These are phyloP conservation scores for Rhizopogon vinicolor DNA, from an alignment of 768 basidiomycete species.

Conservation along the genomic window DNA sequence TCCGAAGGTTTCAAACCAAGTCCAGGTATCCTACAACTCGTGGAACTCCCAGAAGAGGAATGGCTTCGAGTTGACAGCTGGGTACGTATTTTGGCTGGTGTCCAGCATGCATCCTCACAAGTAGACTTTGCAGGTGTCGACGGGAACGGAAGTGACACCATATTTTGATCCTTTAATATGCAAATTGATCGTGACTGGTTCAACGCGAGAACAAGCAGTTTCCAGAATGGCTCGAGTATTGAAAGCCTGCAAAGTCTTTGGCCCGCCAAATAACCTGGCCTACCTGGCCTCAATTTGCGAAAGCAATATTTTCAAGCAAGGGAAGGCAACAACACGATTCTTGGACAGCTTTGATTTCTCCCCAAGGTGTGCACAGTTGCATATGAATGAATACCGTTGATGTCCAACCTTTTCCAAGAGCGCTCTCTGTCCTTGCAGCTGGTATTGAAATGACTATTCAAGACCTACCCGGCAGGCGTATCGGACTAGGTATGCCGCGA, in stretches of 20 bases:
- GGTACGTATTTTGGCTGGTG: conserved; percentile 29
- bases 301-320: conserved; percentile 33
- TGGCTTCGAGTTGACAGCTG: conserved; percentile 64
- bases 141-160: conserved; percentile 45
- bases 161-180: conserved; percentile 56
- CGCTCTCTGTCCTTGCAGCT: conserved; percentile 47
- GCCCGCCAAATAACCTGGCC: conserved; percentile 57
- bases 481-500: conserved; percentile 55
- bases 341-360: conserved; percentile 38
- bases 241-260: conserved; percentile 37
- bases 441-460: conserved; percentile 58
- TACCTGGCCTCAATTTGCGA: conserved; percentile 44
- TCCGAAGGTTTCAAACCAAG: conserved; percentile 51
- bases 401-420: conserved; percentile 22
- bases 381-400: neutral
- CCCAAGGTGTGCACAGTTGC: conserved; percentile 30
- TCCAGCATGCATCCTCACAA: neutral
- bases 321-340: conserved; percentile 45
- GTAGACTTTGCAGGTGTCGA: conserved; percentile 33
- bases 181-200: conserved; percentile 54
- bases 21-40: conserved; percentile 58
- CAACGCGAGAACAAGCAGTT: conserved; percentile 42
- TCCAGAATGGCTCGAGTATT: conserved; percentile 37
- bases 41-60: conserved; percentile 34
- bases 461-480: conserved; percentile 49